Conservation (phyloP, 345 rosid genomes). For the Euphorbia pulcherrima region DNA sequence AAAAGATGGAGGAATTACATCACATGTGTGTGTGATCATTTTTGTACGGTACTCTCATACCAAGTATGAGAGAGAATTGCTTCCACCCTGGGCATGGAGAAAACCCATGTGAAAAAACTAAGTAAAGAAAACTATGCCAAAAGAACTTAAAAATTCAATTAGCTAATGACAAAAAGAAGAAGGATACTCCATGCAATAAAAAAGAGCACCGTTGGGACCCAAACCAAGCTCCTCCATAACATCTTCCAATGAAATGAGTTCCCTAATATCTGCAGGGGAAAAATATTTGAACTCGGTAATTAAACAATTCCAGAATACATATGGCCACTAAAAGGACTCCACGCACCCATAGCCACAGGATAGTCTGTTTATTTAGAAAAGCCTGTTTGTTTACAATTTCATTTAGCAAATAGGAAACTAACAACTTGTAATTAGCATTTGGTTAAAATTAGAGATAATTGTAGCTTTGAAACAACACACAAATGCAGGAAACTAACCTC, state of each 20-base stretch:
- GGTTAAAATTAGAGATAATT: too few species aligned
- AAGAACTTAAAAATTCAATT: neutral
- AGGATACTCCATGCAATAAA: slow-evolving; percentile 98
- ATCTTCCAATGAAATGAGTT: slow-evolving; percentile 79
- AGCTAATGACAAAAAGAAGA: slow-evolving; percentile 2
- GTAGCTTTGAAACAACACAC: too few species aligned
- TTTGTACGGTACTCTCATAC: neutral
- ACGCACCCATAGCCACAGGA: slow-evolving; percentile 84
- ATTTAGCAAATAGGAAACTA: too few species aligned
- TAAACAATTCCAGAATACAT: neutral
- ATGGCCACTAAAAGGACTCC: neutral
- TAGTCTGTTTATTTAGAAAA: too few species aligned
- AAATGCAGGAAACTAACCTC: too few species aligned
- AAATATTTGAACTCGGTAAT: neutral
- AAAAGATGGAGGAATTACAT: too few species aligned
- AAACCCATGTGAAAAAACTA: neutral
- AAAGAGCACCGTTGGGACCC: slow-evolving; percentile 88
- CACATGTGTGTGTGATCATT: neutral
- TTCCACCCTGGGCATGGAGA: neutral
- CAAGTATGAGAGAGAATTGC: neutral
- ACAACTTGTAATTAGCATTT: too few species aligned
- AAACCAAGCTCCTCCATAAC: slow-evolving; percentile 87
- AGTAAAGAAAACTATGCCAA: neutral
- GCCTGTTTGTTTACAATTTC: too few species aligned
- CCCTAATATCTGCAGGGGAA: slow-evolving; percentile 68